Evolutionary conservation across 352 stramenopile genomes (phyloP).

Genomic region (Hyaloperonospora brassicae): DNA sequence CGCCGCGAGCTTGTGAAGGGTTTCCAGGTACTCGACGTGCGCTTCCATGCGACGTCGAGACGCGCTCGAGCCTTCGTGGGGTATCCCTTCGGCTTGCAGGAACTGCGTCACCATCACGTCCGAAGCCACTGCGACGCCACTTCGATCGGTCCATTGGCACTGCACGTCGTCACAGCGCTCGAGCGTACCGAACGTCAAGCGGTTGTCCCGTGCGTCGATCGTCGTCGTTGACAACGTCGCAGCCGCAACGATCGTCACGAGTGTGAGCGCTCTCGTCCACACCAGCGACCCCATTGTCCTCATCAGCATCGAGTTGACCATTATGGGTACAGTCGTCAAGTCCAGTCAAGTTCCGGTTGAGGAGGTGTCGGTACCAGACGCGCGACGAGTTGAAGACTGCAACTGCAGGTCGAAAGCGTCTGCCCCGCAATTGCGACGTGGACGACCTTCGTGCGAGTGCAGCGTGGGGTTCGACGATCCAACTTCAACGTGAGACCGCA

Average conservation of each 20-base stretch:
- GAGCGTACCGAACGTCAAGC: conserved; percentile 50
- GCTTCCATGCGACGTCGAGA: conserved; percentile 44
- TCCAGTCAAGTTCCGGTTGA: no score
- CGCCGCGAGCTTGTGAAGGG: conserved; percentile 45
- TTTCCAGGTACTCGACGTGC: conserved; percentile 61
- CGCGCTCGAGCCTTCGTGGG: conserved; percentile 22
- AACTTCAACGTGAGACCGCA: conserved; percentile 9
- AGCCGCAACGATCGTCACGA: conserved; percentile 1
- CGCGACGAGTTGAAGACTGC: conserved; percentile 2
- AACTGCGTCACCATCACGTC: conserved; percentile 56
- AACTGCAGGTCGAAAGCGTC: conserved; percentile 12
- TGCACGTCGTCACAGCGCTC: conserved; percentile 30
- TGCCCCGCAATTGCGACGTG: conserved; percentile 13
- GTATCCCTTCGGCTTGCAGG: conserved; percentile 33
- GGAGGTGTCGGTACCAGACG: no score
- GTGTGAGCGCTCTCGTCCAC: conserved; percentile 7
- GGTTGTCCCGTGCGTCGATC: conserved; percentile 6
- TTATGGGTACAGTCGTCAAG: no score
- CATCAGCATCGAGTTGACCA: no score
- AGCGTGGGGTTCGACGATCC: conserved; percentile 8
- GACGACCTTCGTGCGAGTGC: conserved; percentile 19
- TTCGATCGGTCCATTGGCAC: conserved; percentile 51
- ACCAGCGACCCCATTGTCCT: conserved; percentile 3
- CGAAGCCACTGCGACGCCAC: conserved; percentile 28
- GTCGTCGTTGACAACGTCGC: background rate